Base-by-base conservation (phyloP, 768 basidiomycete genomes). In the Austroboletus festivus region DNA sequence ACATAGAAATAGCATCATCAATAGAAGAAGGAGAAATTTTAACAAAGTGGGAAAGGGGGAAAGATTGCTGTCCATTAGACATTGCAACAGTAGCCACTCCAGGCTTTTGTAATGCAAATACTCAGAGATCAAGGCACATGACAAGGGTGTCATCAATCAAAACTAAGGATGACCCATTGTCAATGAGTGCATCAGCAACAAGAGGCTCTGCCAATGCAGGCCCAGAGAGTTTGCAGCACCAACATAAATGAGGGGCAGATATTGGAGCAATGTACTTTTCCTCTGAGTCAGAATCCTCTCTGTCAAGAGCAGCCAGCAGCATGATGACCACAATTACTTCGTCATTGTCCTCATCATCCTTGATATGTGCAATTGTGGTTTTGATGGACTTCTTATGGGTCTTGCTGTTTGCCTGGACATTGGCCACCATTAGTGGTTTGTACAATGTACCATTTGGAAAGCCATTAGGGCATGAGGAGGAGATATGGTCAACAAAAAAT, bases 121-220 rank as follows among this genome's bases (percentile, higher is more conserved):
- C 2, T 16, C 22, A 20, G 2, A 61, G 46, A 1, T 47, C 44
- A 1, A 47, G 51, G 24, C n/a, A 34, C 19, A 1, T 19, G 6
- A 64, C 64, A 18, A 70, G 30, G 1, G 52, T 45, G 10, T 57
- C 30, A 20, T 58, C 35, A 45, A 72, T 70, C 21, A 74, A 47
- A 41, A 69, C 69, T 42, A 71, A 2, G 23, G 61, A 55, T 0
- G 65, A 60, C 4, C 68, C 67, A 44, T 54, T 37, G 38, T 71
- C 65, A 61, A 71, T 62, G 0, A 70, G 38, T 0, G n/a, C n/a
- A n/a, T n/a, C n/a, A n/a, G n/a, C n/a, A n/a, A n/a, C n/a, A n/a
- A n/a, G n/a, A n/a, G n/a, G n/a, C n/a, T n/a, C n/a, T n/a, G n/a
- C n/a, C n/a, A n/a, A n/a, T n/a, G n/a, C n/a, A n/a, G n/a, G n/a